phyloP scores from a whole-genome alignment of 805 yeast species.

The Ogataea glucozyma region DNA sequence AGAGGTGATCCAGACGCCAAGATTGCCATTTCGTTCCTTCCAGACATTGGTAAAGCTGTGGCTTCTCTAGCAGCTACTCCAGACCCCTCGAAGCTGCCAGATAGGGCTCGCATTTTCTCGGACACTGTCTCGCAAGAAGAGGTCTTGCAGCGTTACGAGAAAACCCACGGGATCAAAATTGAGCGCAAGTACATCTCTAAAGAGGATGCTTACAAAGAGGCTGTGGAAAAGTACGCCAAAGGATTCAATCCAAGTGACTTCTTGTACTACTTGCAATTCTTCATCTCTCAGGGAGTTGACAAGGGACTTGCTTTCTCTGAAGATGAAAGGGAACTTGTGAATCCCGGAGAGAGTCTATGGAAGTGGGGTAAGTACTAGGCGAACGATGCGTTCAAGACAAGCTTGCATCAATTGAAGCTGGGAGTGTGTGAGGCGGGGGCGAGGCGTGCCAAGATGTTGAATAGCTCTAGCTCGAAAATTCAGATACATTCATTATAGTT shows the following conservation, averaged over 20 bases:
- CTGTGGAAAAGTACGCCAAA: conserved; percentile 30
- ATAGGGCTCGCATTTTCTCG: conserved; percentile 44
- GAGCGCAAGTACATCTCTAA: conserved; percentile 34
- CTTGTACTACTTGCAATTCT: conserved; percentile 38
- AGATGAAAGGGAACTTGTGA: conserved; percentile 44
- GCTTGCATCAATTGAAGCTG: background rate
- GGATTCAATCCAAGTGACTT: conserved; percentile 39
- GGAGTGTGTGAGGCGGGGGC: no score
- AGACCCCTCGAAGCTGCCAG: conserved; percentile 43
- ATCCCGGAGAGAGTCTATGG: conserved; percentile 46
- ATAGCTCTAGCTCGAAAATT: no score
- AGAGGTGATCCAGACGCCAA: conserved; percentile 42
- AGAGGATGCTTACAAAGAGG: conserved; percentile 37
- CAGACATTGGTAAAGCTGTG: conserved; percentile 46
- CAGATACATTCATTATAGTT: no score
- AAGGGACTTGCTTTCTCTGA: conserved; percentile 37
- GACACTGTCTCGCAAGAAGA: conserved; percentile 42
- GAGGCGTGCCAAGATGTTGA: no score
- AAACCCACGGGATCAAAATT: conserved; percentile 37
- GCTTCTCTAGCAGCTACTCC: conserved; percentile 41
- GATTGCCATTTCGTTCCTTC: conserved; percentile 38
- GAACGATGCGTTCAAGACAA: background rate
- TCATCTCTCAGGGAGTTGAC: conserved; percentile 42
- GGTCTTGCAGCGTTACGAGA: conserved; percentile 42
- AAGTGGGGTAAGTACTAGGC: conserved; percentile 40